phyloP scores from a whole-genome alignment of 2,329 filamentous ascomycete species.

The Fusarium equiseti region DNA sequence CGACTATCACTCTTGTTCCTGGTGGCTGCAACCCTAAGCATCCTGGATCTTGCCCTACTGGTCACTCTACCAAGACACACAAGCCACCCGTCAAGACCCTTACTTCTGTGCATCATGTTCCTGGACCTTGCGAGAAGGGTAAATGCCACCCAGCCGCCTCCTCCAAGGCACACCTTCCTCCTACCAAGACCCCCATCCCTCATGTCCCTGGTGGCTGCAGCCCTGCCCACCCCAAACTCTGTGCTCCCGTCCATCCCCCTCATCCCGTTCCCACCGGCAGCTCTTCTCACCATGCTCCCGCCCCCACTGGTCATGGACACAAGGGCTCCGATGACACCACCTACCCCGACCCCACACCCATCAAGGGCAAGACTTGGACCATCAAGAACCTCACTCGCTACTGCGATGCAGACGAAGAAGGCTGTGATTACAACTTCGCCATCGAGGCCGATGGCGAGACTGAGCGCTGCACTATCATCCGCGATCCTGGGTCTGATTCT shows the following conservation, averaged over 20 bases:
- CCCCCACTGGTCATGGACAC: not conserved
- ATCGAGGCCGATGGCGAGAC: constrained; percentile 33
- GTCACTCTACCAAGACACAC: not conserved
- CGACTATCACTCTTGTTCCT: not conserved
- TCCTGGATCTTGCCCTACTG: not conserved
- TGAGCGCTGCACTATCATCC: constrained; percentile 32
- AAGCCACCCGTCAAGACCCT: not conserved
- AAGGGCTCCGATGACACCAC: not conserved
- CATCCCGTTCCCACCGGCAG: not conserved
- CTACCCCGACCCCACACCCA: constrained; percentile 17
- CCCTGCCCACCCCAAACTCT: constrained; percentile 18
- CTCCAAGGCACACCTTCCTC: constrained; percentile 7
- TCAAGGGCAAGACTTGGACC: constrained; percentile 26
- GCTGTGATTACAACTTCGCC: constrained; percentile 38
- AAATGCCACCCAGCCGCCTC: not conserved
- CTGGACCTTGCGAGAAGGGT: not conserved
- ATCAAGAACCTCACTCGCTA: constrained; percentile 35
- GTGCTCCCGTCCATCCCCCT: constrained; percentile 17
- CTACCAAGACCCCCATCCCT: constrained; percentile 2
- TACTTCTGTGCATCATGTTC: not conserved
- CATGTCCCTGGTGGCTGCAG: constrained; percentile 21
- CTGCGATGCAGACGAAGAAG: constrained; percentile 23
- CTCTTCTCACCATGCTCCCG: not conserved
- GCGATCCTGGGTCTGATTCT: constrained; percentile 26
- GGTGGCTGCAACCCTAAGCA: not conserved